Evolutionary conservation across 2,329 filamentous ascomycete genomes (phyloP).

Genomic region (Talaromyces sp.): DNA sequence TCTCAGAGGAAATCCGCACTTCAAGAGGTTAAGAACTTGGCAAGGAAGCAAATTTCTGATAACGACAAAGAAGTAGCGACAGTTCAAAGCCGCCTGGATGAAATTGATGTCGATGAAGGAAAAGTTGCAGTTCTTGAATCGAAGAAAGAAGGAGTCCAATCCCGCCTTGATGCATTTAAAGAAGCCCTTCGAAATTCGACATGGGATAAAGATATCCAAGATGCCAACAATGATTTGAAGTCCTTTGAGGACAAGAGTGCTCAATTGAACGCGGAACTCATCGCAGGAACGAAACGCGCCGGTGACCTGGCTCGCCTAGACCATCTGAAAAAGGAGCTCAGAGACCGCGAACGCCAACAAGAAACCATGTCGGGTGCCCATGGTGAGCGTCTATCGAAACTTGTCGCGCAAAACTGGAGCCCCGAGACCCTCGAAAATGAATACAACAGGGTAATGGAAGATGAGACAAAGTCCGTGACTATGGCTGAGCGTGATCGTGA

Average conservation of each 20-base stretch:
- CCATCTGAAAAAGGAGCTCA: slow-evolving; percentile 72
- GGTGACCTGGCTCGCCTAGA: slow-evolving; percentile 80
- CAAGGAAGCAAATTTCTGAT: slow-evolving; percentile 64
- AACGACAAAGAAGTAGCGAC: slow-evolving; percentile 66
- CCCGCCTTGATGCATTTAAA: slow-evolving; percentile 56
- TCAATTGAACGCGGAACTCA: slow-evolving; percentile 70
- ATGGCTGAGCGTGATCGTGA: slow-evolving; percentile 68
- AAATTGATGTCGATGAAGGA: slow-evolving; percentile 82
- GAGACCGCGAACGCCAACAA: slow-evolving; percentile 67
- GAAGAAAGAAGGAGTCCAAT: slow-evolving; percentile 64
- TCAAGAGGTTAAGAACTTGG: slow-evolving; percentile 67
- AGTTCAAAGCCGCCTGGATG: slow-evolving; percentile 63
- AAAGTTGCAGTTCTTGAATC: slow-evolving; percentile 71
- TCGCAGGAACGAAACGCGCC: slow-evolving; percentile 74
- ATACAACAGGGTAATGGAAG: slow-evolving; percentile 60
- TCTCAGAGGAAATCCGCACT: slow-evolving; percentile 68
- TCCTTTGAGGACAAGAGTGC: slow-evolving; percentile 67
- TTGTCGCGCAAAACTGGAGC: slow-evolving; percentile 64
- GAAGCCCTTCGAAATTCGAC: slow-evolving; percentile 58
- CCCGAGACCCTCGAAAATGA: slow-evolving; percentile 63
- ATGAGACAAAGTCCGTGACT: slow-evolving; percentile 53
- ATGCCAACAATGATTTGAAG: slow-evolving; percentile 60
- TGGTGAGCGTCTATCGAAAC: slow-evolving; percentile 59
- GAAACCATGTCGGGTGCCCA: slow-evolving; percentile 74
- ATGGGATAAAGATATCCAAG: slow-evolving; percentile 66